Percentiles rank a stretch among this genome's conserved stretches.
Conservation (phyloP, 495 filamentous ascomycete genomes). For the Xylaria curta region DNA sequence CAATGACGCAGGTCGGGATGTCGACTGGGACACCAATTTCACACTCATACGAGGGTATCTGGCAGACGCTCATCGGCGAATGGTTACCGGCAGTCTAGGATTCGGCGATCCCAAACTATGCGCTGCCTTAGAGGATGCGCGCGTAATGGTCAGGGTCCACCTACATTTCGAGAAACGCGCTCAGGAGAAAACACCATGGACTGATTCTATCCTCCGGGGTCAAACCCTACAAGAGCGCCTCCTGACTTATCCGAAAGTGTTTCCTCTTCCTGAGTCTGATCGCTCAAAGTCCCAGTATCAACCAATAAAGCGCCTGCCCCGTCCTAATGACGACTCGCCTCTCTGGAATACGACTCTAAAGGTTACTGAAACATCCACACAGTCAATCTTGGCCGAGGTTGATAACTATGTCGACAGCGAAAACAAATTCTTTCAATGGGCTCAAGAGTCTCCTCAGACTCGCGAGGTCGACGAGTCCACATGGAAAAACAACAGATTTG, state of each 20-base stretch:
- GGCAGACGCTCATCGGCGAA: slow-evolving; percentile 25
- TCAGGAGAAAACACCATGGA: slow-evolving; percentile 29
- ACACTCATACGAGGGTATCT: slow-evolving; percentile 30
- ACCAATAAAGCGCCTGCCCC: slow-evolving; percentile 27
- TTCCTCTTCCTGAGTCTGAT: slow-evolving; percentile 19
- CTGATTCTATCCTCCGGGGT: slow-evolving; percentile 22
- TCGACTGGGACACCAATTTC: slow-evolving; percentile 23
- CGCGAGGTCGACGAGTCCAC: background rate
- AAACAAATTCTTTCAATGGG: slow-evolving; percentile 10
- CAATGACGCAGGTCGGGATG: slow-evolving; percentile 30
- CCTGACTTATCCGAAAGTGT: slow-evolving; percentile 29
- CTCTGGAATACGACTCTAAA: slow-evolving; percentile 21
- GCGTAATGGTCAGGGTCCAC: slow-evolving; percentile 31
- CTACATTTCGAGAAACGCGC: slow-evolving; percentile 13
- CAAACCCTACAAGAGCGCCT: slow-evolving; percentile 29
- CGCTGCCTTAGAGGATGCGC: slow-evolving; percentile 30
- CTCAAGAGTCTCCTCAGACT: background rate
- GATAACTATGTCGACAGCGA: slow-evolving; percentile 25
- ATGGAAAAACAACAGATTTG: slow-evolving; percentile 7
- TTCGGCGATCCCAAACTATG: slow-evolving; percentile 23
- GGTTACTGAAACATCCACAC: background rate
- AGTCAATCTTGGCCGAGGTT: slow-evolving; percentile 3
- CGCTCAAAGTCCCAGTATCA: slow-evolving; percentile 30
- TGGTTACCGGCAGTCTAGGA: slow-evolving; percentile 33
- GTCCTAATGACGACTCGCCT: background rate